phyloP scores from a whole-genome alignment of 768 basidiomycete genomes.

The Hortiboletus flavorubellus region DNA sequence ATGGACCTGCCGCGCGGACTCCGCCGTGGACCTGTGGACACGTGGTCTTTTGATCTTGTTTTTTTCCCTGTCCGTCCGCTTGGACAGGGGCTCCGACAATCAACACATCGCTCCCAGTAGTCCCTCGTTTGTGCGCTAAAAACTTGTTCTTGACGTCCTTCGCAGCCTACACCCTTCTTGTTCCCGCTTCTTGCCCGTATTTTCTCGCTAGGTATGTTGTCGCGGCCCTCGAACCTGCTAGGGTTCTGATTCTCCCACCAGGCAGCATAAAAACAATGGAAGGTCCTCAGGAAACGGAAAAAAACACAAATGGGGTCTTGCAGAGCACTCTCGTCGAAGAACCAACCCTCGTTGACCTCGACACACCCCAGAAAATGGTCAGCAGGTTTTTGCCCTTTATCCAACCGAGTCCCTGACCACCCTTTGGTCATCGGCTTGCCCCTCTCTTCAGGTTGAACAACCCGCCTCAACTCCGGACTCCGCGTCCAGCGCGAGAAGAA shows the following conservation, averaged over 20 bases:
- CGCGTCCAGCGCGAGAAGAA: constrained; percentile 21
- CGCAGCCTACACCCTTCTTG: constrained; percentile 2
- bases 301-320: constrained; percentile 12
- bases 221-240: neutral
- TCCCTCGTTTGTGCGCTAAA: constrained; percentile 14
- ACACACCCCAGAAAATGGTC: constrained; percentile 29
- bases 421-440: constrained; percentile 21
- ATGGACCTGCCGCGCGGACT: constrained; percentile 22
- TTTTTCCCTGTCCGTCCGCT: constrained; percentile 35
- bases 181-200: neutral
- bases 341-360: constrained; percentile 25
- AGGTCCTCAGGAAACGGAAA: constrained; percentile 20
- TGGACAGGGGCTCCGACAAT: constrained; percentile 39
- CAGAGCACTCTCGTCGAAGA: constrained; percentile 16
- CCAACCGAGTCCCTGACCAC: constrained; percentile 27
- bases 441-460: constrained; percentile 24
- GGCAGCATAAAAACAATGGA: constrained; percentile 33
- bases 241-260: constrained; percentile 29
- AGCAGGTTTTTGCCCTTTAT: constrained; percentile 29
- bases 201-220: constrained; percentile 14
- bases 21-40: constrained; percentile 22
- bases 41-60: constrained; percentile 34
- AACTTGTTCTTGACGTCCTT: constrained; percentile 12
- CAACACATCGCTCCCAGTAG: constrained; percentile 27
- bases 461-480: constrained; percentile 24